Conservation (phyloP, 2,329 filamentous ascomycete species). For the Ophiocordyceps camponoti-floridani region DNA sequence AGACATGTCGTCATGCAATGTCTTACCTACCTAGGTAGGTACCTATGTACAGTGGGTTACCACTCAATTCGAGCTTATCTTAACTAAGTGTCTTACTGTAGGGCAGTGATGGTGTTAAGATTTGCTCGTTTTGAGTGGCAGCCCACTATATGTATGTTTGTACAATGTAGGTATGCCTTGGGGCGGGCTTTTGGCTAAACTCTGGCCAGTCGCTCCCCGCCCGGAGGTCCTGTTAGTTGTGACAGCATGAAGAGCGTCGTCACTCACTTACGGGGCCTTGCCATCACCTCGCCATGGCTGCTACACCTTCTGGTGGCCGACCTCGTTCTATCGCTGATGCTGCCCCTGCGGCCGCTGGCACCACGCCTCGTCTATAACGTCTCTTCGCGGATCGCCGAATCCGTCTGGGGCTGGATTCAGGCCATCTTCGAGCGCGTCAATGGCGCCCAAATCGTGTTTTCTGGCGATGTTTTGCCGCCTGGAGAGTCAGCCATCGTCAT, state of each 20-base stretch:
- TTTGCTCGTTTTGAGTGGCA: too few relatives aligned
- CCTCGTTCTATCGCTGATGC: conserved; percentile 27
- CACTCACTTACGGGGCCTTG: conserved; percentile 22
- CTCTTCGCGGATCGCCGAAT: conserved; percentile 34
- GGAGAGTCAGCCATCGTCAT: conserved; percentile 43
- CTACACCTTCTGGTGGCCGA: conserved; percentile 32
- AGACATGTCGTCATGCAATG: neutral
- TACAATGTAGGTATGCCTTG: too few relatives aligned
- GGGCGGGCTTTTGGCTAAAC: neutral
- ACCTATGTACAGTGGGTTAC: too few relatives aligned
- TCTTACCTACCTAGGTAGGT: too few relatives aligned
- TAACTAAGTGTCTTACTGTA: too few relatives aligned
- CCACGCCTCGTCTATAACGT: conserved; percentile 32
- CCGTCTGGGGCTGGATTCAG: conserved; percentile 40
- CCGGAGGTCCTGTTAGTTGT: neutral
- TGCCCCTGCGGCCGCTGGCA: conserved; percentile 26
- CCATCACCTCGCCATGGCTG: conserved; percentile 32
- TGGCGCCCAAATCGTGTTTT: conserved; percentile 31
- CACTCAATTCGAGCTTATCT: too few relatives aligned
- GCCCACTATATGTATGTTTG: too few relatives aligned
- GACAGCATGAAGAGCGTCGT: conserved; percentile 6
- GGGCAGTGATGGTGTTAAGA: too few relatives aligned
- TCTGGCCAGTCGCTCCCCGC: neutral
- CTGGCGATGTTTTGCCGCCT: conserved; percentile 29
- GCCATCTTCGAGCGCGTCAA: conserved; percentile 35